Percentiles rank a stretch among this genome's conserved stretches.
Evolutionary conservation across 257 asterid species (phyloP).

Genomic region (Ocimum tenuiflorum): DNA sequence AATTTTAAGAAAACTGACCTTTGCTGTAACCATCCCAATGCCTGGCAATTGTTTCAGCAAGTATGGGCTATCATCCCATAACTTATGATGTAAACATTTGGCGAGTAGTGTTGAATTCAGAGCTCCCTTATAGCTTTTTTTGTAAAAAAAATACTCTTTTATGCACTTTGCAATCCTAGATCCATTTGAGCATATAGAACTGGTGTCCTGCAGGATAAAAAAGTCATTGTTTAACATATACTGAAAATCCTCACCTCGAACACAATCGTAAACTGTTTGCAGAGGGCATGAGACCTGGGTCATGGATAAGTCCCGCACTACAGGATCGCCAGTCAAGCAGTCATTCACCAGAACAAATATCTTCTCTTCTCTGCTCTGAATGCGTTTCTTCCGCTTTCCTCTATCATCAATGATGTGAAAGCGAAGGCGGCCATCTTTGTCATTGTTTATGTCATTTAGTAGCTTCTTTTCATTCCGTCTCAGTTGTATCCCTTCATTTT

Average conservation of each 20-base stretch:
- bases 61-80: slow-evolving; percentile 93
- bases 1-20: slow-evolving; percentile 47
- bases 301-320: slow-evolving; percentile 80
- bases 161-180: slow-evolving; percentile 90
- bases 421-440: slow-evolving; percentile 84
- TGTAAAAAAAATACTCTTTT: slow-evolving; percentile 80
- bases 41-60: slow-evolving; percentile 96
- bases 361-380: slow-evolving; percentile 91
- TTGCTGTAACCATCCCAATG: slow-evolving; percentile 98
- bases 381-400: slow-evolving; percentile 79
- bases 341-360: slow-evolving; percentile 86
- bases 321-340: slow-evolving; percentile 93
- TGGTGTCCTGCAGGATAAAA: slow-evolving; percentile 53
- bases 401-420: slow-evolving; percentile 80
- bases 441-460: slow-evolving; percentile 76
- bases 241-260: not conserved
- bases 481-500: slow-evolving; percentile 90
- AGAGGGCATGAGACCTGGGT: slow-evolving; percentile 60
- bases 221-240: slow-evolving; percentile 12
- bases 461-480: slow-evolving; percentile 90
- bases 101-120: slow-evolving; percentile 61
- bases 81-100: slow-evolving; percentile 76
- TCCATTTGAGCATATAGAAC: slow-evolving; percentile 82
- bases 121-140: slow-evolving; percentile 77
- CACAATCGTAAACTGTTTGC: slow-evolving; percentile 16